Evolutionary conservation across 177 flowering plant species (phyloP).

Genomic region (Vitis hybrid): DNA sequence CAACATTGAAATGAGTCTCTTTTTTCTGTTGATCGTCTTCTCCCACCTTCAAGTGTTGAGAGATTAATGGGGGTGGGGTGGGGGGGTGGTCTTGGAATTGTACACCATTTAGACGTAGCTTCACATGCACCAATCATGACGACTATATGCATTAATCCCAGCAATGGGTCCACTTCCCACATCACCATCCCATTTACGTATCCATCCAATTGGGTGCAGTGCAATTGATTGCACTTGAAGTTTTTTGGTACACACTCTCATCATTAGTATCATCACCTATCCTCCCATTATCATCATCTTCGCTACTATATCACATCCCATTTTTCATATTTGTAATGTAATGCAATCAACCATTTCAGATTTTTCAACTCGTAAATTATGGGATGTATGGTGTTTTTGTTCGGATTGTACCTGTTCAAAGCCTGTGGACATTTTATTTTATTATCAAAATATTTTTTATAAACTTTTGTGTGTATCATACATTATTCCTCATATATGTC

Average conservation of each 20-base stretch:
- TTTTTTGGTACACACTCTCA: slow-evolving; percentile 4
- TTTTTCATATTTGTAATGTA: neutral
- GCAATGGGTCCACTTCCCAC: neutral
- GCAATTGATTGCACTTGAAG: slow-evolving; percentile 14
- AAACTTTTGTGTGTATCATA: too few relatives aligned
- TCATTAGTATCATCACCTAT: slow-evolving; percentile 5
- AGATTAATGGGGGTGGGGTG: neutral
- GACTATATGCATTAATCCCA: neutral
- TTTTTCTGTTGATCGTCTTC: neutral
- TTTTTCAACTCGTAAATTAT: slow-evolving; percentile 15
- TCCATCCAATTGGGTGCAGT: slow-evolving; percentile 3
- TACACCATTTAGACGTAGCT: slow-evolving; percentile 1
- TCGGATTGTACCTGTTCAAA: neutral
- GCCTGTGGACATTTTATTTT: too few relatives aligned
- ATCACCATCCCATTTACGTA: neutral
- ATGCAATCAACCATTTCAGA: neutral
- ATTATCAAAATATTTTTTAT: too few relatives aligned
- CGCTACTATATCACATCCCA: neutral
- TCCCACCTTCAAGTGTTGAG: neutral
- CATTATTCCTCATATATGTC: too few relatives aligned
- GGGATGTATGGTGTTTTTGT: neutral
- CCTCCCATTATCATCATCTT: neutral
- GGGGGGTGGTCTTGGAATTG: neutral
- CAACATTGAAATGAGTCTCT: slow-evolving; percentile 16
- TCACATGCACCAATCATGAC: slow-evolving; percentile 16